These are phyloP conservation scores for Collybiopsis confluens DNA, from an alignment of 768 basidiomycete species.

Conservation along the genomic window DNA sequence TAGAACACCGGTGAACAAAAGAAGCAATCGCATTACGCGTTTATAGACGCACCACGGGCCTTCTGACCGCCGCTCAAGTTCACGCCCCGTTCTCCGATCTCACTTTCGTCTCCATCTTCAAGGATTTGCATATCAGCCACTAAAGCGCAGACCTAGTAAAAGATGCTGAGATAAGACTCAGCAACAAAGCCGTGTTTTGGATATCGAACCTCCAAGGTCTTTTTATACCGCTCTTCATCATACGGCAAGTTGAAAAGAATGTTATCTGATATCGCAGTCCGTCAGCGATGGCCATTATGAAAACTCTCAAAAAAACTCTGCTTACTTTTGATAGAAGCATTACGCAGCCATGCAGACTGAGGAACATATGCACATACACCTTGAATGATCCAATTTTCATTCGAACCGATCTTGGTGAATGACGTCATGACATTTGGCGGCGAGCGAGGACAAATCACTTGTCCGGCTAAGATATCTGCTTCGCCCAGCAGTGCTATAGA, in stretches of 20 bases:
- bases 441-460: conserved; percentile 78
- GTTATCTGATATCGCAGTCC: conserved; percentile 39
- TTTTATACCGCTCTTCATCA: conserved; percentile 67
- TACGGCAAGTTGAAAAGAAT: conserved; percentile 80
- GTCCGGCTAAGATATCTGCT: conserved; percentile 79
- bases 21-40: background rate
- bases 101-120: conserved; percentile 81
- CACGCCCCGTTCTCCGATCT: conserved; percentile 85
- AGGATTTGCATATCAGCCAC: conserved; percentile 74
- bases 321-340: conserved; percentile 58
- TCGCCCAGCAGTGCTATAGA: conserved; percentile 75
- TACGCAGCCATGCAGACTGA: conserved; percentile 71
- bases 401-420: conserved; percentile 38
- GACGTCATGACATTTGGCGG: conserved; percentile 73
- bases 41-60: conserved; percentile 46
- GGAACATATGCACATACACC: conserved; percentile 88
- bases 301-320: background rate
- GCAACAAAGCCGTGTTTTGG: no score
- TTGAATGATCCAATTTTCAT: conserved; percentile 71
- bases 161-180: no score
- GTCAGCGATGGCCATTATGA: background rate
- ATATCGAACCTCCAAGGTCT: conserved; percentile 75
- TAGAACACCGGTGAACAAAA: conserved; percentile 20
- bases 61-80: conserved; percentile 63
- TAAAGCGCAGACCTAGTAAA: conserved; percentile 59